Evolutionary conservation across 805 yeast genomes (phyloP), one percentile per base, ranked within the genome.

Genomic region (Nakazawaea populi): DNA sequence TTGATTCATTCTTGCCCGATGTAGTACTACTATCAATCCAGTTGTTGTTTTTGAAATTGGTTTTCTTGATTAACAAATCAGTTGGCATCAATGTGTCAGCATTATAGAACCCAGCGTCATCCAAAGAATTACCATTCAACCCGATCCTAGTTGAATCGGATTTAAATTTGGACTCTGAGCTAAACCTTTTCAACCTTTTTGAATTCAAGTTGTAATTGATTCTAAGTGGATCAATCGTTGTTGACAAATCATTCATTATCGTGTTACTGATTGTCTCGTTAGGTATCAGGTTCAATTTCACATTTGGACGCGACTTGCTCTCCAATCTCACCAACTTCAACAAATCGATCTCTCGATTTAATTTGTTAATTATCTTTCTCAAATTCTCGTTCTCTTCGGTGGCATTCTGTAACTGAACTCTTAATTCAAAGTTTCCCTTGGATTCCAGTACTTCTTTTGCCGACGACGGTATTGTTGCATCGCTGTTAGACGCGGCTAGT

Each of bases 321-420:
- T 60, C 64, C 34, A 48, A 50, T 46, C 60, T 64, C 28, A 56
- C 54, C 45, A 65, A 38, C 47, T 60, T 59, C 49, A 69, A 54
- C 39, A 58, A 58, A 36, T 60, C 68, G 39, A 74, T 72, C 55
- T 74, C 79, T 46, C 60, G 58, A 53, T 71, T 71, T 30, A 74
- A 55, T 53, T 73, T 71, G 3, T 61, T 61, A 6, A 74, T 61
- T 4, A 74, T 70, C 44, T 67, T 71, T 54, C 72, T 71, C 52
- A 74, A 59, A 53, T 72, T 73, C 47, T 67, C 71, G 55, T 74
- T 74, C 58, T 74, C 78, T 48, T 69, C 67, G 2, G 73, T 65
- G 6, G 74, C 75, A 42, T 61, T 62, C 47, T 71, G 73, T n/a
- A 74, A 54, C 56, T 74, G 76, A 43, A 56, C 53, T 43, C 68